Evolutionary conservation across 139 green algal genomes (phyloP).

Genomic region (Tetraselmis chui): DNA sequence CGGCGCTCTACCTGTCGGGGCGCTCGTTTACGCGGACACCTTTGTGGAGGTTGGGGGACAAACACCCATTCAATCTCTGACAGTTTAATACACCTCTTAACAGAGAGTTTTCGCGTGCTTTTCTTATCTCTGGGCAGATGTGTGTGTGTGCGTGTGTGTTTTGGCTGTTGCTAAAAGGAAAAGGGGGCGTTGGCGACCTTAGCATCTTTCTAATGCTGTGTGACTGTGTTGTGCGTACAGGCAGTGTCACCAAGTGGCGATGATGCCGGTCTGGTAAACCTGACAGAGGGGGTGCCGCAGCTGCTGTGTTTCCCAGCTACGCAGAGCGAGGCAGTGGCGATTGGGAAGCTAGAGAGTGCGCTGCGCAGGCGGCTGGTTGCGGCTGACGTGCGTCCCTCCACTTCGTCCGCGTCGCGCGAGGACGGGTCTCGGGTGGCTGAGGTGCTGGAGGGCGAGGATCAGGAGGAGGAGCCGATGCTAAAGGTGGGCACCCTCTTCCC

Average conservation of each 20-base stretch:
- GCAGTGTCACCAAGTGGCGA: no score
- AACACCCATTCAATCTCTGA: no score
- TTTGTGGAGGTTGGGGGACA: conserved; percentile 44
- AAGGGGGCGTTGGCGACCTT: no score
- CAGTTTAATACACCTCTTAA: no score
- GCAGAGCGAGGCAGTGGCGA: not conserved
- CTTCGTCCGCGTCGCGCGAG: not conserved
- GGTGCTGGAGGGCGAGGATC: not conserved
- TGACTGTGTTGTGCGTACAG: no score
- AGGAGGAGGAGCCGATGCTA: not conserved
- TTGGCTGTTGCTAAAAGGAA: no score
- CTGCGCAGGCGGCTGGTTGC: not conserved
- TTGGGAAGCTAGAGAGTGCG: not conserved
- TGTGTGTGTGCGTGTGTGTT: no score
- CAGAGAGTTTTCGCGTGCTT: no score
- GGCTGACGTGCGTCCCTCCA: not conserved
- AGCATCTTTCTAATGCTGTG: no score
- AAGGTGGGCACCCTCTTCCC: not conserved
- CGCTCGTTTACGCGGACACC: conserved; percentile 37
- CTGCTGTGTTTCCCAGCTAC: not conserved
- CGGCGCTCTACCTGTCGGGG: conserved; percentile 9
- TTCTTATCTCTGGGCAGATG: no score
- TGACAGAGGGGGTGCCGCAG: not conserved
- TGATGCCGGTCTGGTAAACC: not conserved
- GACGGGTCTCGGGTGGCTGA: not conserved